These are phyloP conservation scores for Alnus glutinosa DNA, from an alignment of 306 rosid species.

Conservation along the genomic window DNA sequence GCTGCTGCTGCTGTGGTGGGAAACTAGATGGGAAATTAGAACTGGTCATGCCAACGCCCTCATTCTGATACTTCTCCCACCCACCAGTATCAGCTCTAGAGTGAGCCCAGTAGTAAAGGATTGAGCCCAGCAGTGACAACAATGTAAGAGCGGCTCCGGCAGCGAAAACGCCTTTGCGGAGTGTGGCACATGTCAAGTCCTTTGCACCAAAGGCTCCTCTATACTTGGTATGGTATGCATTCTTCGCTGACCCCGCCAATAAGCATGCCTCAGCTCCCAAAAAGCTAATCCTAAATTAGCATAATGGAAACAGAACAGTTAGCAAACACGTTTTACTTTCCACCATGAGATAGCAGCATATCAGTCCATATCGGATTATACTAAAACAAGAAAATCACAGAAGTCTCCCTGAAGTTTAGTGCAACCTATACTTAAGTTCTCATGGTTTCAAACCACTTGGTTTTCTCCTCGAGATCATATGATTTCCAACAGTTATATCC, in stretches of 20 bases:
- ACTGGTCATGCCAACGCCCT: constrained; percentile 63
- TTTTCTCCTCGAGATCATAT: not conserved
- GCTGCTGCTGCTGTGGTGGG: constrained; percentile 38
- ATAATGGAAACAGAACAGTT: not conserved
- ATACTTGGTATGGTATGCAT: constrained; percentile 93
- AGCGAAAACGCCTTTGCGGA: constrained; percentile 95
- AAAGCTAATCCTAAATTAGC: constrained; percentile 65
- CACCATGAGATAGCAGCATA: not conserved
- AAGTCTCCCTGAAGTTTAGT: not conserved
- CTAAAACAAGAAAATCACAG: not conserved
- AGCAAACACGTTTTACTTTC: not conserved
- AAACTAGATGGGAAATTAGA: constrained; percentile 25
- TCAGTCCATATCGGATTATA: not conserved
- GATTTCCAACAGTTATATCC: not conserved
- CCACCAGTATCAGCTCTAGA: constrained; percentile 90
- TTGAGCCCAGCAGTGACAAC: constrained; percentile 67
- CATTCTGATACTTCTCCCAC: constrained; percentile 86
- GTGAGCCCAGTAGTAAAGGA: constrained; percentile 79
- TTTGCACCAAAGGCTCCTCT: constrained; percentile 32
- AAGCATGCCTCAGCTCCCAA: constrained; percentile 91
- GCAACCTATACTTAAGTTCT: not conserved
- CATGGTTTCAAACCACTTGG: not conserved
- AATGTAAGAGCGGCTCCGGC: constrained; percentile 87
- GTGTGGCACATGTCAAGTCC: constrained; percentile 72
- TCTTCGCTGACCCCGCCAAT: constrained; percentile 92